Base-by-base conservation (phyloP, 257 asterid species). In the Misopates orontium region DNA sequence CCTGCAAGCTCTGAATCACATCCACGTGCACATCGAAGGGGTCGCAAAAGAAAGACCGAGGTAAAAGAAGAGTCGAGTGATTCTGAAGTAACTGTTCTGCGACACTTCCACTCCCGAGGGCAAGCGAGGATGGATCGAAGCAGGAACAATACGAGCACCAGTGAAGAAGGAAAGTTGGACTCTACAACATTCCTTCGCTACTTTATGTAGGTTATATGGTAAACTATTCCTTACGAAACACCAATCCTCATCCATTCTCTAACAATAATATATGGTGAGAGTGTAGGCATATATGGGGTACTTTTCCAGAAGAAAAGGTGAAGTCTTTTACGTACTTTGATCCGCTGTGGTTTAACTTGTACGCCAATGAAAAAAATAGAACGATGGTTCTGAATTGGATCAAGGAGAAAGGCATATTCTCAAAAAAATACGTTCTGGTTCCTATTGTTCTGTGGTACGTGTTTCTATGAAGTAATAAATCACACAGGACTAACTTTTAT, bases 371-470 rank as follows among this genome's bases (percentile, higher is more conserved):
- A 31, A 9, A 4, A 4, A 44, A 4, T 7, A 72, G 77, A 40
- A 58, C 53, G 50, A 67, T 11, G 73, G 87, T 81, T 71, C 68
- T 89, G 86, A 60, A 71, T 5, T 83, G 88, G 93, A 80, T 86
- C 64, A 83, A 84, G 83, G 59, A 50, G 67, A 70, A 39, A 74
- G 70, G 56, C 52, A 25, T 84, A 51, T 78, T 86, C 64, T 78
- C 80, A 10, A 84, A 78, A 63, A 79, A 77, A 78, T 87, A 87
- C 72, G 79, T 85, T 42, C 42, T 87, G 10, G 80, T 87, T 80
- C 95, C 97, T 41, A 84, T 90, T 11, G 84, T 87, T 48, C 67
- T 67, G 70, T 85, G 96, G 91, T 85, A 85, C 48, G 86, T 49
- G 52, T 70, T 78, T 56, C 53, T 51, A 54, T 60, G 50, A 39